These are phyloP conservation scores for Colletotrichum navitas DNA, from an alignment of 2,329 filamentous ascomycete genomes.

Conservation along the genomic window DNA sequence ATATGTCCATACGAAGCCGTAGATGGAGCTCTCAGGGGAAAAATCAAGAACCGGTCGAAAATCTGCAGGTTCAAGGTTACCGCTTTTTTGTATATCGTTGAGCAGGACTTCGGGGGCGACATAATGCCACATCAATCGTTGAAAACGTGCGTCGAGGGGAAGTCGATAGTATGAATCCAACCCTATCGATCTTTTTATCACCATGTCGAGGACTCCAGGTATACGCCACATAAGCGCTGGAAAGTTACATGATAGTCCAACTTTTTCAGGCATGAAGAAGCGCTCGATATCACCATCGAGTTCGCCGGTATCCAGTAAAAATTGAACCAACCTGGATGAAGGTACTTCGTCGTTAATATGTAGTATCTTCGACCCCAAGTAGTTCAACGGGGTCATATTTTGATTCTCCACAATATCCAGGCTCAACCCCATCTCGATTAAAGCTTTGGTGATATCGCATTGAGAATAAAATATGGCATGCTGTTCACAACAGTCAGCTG, in stretches of 20 bases:
- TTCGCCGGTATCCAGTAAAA: not conserved
- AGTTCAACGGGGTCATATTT: no score
- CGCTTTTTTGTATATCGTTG: not conserved
- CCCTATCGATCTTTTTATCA: not conserved
- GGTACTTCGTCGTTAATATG: no score
- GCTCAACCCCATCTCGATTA: not conserved
- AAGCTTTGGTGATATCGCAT: accelerated
- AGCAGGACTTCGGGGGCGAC: not conserved
- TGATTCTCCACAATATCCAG: not conserved
- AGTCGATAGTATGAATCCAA: not conserved
- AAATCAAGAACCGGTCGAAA: not conserved
- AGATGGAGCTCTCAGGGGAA: not conserved
- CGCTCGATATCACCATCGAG: not conserved
- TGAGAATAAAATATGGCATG: accelerated
- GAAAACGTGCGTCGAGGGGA: not conserved
- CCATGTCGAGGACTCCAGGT: not conserved
- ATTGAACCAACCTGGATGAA: no score
- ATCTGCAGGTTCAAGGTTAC: not conserved
- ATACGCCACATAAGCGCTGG: accelerated
- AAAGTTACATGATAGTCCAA: not conserved
- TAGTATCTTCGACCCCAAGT: no score
- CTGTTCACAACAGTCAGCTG: not conserved
- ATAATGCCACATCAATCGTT: accelerated
- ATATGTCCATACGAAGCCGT: accelerated
- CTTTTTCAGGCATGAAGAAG: not conserved